phyloP scores from a whole-genome alignment of 2,329 filamentous ascomycete species.

The Mycogone perniciosa region DNA sequence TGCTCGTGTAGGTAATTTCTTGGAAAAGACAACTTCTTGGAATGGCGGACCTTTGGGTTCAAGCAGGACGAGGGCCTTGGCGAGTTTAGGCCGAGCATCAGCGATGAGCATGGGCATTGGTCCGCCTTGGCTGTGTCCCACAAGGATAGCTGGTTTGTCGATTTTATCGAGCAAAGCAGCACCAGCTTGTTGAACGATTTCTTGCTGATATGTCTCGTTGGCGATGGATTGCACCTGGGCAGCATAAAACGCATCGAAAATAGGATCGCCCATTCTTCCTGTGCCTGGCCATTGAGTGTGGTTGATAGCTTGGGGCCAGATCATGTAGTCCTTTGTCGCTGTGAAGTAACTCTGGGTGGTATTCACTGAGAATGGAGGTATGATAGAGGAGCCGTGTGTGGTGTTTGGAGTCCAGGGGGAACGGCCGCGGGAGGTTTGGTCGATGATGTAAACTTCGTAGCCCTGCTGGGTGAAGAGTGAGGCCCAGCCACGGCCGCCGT shows the following conservation, averaged over 20 bases:
- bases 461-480: conserved; percentile 39
- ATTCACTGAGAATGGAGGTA: conserved; percentile 27
- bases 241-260: conserved; percentile 37
- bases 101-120: conserved; percentile 35
- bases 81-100: conserved; percentile 35
- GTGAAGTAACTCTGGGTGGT: conserved; percentile 33
- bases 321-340: conserved; percentile 24
- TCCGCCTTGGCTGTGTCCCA: conserved; percentile 44
- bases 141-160: conserved; percentile 31
- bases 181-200: conserved; percentile 32
- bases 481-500: conserved; percentile 40
- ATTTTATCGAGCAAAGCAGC: conserved; percentile 38
- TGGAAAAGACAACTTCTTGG: conserved; percentile 33
- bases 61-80: conserved; percentile 36
- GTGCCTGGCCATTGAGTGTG: conserved; percentile 40
- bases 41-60: conserved; percentile 45
- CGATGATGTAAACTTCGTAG: conserved; percentile 42
- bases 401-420: conserved; percentile 32
- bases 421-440: conserved; percentile 40
- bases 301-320: conserved; percentile 33
- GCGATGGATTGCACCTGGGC: conserved; percentile 32
- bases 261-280: conserved; percentile 31
- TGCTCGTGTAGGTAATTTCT: conserved; percentile 22
- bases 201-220: conserved; percentile 30
- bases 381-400: conserved; percentile 11